phyloP scores from a whole-genome alignment of 2,329 filamentous ascomycete species.

The Aureobasidium leucospermi region DNA sequence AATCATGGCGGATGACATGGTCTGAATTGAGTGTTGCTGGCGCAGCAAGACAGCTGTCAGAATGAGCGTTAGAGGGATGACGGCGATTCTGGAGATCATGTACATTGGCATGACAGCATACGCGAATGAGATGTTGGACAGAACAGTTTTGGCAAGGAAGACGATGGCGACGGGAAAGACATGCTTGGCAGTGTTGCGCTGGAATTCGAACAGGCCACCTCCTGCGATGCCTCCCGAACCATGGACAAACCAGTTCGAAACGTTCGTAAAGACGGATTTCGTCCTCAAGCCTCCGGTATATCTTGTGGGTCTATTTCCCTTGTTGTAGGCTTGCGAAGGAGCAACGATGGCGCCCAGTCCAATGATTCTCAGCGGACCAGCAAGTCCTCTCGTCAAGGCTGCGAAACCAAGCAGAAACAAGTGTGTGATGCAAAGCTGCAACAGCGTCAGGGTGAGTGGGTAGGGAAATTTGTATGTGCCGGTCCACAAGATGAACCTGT shows the following conservation, averaged over 20 bases:
- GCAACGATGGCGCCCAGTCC: constrained; percentile 39
- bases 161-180: constrained; percentile 44
- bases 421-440: constrained; percentile 46
- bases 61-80: constrained; percentile 43
- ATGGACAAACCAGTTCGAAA: constrained; percentile 31
- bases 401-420: constrained; percentile 40
- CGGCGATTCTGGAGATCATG: constrained; percentile 44
- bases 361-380: constrained; percentile 34
- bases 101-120: constrained; percentile 47
- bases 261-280: constrained; percentile 17
- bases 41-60: constrained; percentile 41
- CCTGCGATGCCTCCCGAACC: constrained; percentile 44
- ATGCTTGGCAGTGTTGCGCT: constrained; percentile 39
- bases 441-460: constrained; percentile 43
- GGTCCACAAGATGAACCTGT: constrained; percentile 44
- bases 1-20: constrained; percentile 44
- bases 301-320: constrained; percentile 16
- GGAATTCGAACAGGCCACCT: constrained; percentile 48
- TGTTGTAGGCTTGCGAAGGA: constrained; percentile 28
- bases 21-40: constrained; percentile 40
- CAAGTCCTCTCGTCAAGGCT: constrained; percentile 40
- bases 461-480: constrained; percentile 36
- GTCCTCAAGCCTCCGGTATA: constrained; percentile 19
- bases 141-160: constrained; percentile 43
- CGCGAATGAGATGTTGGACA: constrained; percentile 50